These are phyloP conservation scores for Clonostachys rosea DNA, from an alignment of 2,329 filamentous ascomycete genomes.

Conservation along the genomic window DNA sequence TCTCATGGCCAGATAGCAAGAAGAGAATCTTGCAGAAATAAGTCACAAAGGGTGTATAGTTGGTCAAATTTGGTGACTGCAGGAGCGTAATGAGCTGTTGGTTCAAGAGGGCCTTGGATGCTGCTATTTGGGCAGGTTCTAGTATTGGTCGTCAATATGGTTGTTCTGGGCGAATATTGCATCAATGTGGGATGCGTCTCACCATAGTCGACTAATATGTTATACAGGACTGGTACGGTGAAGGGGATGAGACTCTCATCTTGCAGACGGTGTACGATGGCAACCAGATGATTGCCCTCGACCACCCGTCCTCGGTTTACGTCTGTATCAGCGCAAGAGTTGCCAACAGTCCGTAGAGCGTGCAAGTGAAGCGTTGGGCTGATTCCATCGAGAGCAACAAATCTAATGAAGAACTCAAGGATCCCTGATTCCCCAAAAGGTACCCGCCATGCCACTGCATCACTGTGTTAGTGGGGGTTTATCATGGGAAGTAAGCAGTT, in stretches of 20 bases:
- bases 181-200: conserved; percentile 11
- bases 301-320: conserved; percentile 55
- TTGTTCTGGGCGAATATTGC: conserved; percentile 7
- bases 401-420: conserved; percentile 47
- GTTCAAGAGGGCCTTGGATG: conserved; percentile 46
- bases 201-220: conserved; percentile 62
- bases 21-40: conserved; percentile 54
- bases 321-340: conserved; percentile 60
- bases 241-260: conserved; percentile 44
- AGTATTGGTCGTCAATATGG: background rate
- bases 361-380: conserved; percentile 44
- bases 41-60: conserved; percentile 36
- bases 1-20: conserved; percentile 46
- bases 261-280: conserved; percentile 41
- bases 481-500: background rate
- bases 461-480: conserved; percentile 6
- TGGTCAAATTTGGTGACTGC: conserved; percentile 33
- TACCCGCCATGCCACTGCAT: conserved; percentile 47
- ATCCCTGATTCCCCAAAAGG: conserved; percentile 55
- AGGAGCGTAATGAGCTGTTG: conserved; percentile 43
- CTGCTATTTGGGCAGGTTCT: conserved; percentile 55
- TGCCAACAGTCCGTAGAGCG: conserved; percentile 52
- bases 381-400: conserved; percentile 32
- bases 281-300: conserved; percentile 36
- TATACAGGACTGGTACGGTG: conserved; percentile 56